phyloP scores from a whole-genome alignment of 225 moss, liverwort and hornwort species.

The Anthoceros angustus region DNA sequence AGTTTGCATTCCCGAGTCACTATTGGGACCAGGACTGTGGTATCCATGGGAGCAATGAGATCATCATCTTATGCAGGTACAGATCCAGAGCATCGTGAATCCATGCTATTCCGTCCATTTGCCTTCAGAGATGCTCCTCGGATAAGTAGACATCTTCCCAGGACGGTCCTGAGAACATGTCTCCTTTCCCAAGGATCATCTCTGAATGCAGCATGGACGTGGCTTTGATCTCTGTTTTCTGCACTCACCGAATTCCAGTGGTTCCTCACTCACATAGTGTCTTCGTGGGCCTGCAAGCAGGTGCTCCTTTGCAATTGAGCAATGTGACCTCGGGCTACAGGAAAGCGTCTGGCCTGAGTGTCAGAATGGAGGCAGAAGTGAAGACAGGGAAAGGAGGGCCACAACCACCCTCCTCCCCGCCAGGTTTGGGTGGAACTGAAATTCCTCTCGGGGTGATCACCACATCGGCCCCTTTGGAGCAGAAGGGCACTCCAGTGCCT shows the following conservation, averaged over 20 bases:
- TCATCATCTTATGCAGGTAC: neutral
- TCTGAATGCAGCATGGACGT: neutral
- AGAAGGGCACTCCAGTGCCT: conserved; percentile 20
- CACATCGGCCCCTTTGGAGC: conserved; percentile 27
- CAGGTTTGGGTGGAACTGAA: conserved; percentile 20
- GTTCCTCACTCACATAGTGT: neutral
- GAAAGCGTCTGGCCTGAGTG: neutral
- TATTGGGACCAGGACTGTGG: neutral
- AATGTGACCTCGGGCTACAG: neutral
- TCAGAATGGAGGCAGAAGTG: neutral
- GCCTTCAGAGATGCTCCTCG: neutral
- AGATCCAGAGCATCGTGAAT: neutral
- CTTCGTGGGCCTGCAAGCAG: neutral
- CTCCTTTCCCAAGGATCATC: conserved; percentile 2
- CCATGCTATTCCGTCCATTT: neutral
- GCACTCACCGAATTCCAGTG: neutral
- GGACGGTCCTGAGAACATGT: neutral
- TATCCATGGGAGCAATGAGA: neutral
- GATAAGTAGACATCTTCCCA: neutral
- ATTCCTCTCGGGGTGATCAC: conserved; percentile 18
- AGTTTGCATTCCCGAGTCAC: neutral
- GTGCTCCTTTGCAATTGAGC: neutral
- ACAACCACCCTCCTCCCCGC: conserved; percentile 15
- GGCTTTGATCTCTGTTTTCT: too few relatives aligned
- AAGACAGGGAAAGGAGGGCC: conserved; percentile 7